Base-by-base conservation (phyloP, 257 asterid genomes). In the Nicotiana noctiflora region DNA sequence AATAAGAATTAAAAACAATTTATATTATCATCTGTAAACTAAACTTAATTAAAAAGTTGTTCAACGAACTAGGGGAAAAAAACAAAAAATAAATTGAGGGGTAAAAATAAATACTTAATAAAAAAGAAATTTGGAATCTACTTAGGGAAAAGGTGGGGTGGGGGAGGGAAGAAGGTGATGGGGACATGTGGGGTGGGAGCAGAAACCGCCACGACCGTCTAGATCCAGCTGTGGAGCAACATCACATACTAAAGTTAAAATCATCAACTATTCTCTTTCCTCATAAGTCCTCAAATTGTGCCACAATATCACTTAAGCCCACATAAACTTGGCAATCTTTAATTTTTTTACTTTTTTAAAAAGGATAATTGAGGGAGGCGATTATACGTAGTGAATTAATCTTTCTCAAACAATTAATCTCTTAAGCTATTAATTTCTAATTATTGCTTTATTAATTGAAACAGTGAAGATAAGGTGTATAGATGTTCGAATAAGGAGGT, bases 151-250 rank as follows among this genome's bases (percentile, higher is more conserved):
- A 84, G 32, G 32, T 31, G 32, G 32, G 32, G 32, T 31, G 32
- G 32, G 32, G 32, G 1, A 29, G 86, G 89, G 86, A 84, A 59
- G 12, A 4, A 67, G 86, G 76, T 77, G 77, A 92, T 88, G 88
- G 90, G 89, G 89, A 90, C 94, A 88, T 88, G 92, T 88, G 88
- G 86, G 90, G 89, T 83, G 85, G 87, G 83, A 11, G 78, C 44
- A 84, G 90, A 83, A 75, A 81, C 80, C 85, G 83, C 88, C 87
- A 75, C 82, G 86, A 76, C 91, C 88, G 84, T 72, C 80, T 68
- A 77, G 34, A 68, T 81, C 87, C 91, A 88, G 93, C 95, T 88
- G 94, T 85, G 86, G 23, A 79, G 86, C 97, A 90, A 85, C 88
- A 83, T 80, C 64, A 29, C 12, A 37, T 5, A 64, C 4, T 29